Percentiles rank a stretch among this genome's conserved stretches.
Conservation (phyloP, 2,329 filamentous ascomycete species). For the Metarhizium anisopliae region DNA sequence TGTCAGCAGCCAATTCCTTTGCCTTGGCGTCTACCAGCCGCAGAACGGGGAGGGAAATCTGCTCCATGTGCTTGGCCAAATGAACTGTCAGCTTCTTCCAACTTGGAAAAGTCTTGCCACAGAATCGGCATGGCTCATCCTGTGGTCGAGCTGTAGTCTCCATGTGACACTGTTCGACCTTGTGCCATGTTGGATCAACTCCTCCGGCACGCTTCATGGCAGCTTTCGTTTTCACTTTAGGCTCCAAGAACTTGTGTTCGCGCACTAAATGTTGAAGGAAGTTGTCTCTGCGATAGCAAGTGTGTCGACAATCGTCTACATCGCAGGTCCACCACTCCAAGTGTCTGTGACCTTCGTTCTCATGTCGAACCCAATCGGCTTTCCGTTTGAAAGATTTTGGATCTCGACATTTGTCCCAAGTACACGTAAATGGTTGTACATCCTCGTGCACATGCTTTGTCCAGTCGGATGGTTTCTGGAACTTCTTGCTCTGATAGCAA, state of each 20-base stretch:
- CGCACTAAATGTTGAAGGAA: conserved; percentile 88
- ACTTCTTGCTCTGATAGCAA: conserved; percentile 77
- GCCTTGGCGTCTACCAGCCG: conserved; percentile 40
- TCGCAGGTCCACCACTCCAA: conserved; percentile 88
- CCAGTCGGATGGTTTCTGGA: conserved; percentile 90
- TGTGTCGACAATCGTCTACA: conserved; percentile 70
- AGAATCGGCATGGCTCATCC: conserved; percentile 81
- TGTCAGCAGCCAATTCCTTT: conserved; percentile 47
- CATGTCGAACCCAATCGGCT: conserved; percentile 91
- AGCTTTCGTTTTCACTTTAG: conserved; percentile 67
- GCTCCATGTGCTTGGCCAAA: conserved; percentile 88
- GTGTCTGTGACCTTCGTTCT: conserved; percentile 84
- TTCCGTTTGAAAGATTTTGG: conserved; percentile 92
- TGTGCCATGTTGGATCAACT: conserved; percentile 61
- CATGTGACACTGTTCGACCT: conserved; percentile 68
- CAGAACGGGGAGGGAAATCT: conserved; percentile 76
- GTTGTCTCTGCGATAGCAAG: conserved; percentile 82
- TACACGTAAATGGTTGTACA: conserved; percentile 87
- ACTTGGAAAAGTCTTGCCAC: conserved; percentile 66
- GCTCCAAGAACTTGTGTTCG: conserved; percentile 80
- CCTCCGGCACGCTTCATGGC: conserved; percentile 51
- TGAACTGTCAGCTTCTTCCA: conserved; percentile 97
- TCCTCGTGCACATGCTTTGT: conserved; percentile 95
- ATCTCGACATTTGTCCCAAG: conserved; percentile 73
- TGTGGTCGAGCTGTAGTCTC: conserved; percentile 57